Evolutionary conservation across 768 basidiomycete species (phyloP), one percentile per base, ranked within the genome.

Genomic region (Calocybe indica): DNA sequence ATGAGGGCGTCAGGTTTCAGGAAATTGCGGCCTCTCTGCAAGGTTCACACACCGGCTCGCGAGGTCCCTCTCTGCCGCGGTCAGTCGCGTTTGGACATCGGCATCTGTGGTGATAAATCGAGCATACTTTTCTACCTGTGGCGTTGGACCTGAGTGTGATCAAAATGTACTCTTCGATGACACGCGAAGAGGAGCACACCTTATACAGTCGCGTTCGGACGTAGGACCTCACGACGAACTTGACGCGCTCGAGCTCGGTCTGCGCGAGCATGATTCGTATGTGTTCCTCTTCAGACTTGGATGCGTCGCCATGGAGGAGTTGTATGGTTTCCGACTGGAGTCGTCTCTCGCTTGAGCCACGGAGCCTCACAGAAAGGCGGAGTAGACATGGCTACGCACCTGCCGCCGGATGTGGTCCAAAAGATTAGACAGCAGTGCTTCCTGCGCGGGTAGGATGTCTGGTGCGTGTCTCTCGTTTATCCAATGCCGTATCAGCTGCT

Each of bases 221-320:
- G 62, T 95, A 97, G 1, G 91, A 90, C 48, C 93, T 71, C 22
- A 96, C 81, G 47, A 95, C 79, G 59, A 92, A 97, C 65, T 92
- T 94, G 56, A 92, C 89, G 37, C 94, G 81, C 61, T 97, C 93
- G 55, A 95, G 80, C 65, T 97, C 93, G 0, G 91, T 94, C 66
- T 94, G 91, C 0, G 90, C 93, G 45, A 97, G 83, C 74, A 92
- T 85, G 32, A 95, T 88, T 54, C 91, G 75, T 51, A 93, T 88
- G 58, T 97, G 92, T 53, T 97, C 93, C 52, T 95, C 92, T 58
- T 95, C 92, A 1, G 86, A 90, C 2, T 89, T 85, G 34, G 81
- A 78, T 0, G 90, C 87, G 62, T 95, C 91, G 22, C 80, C 80
- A 4, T 88, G 77, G 30, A 96, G 67, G 41, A 78, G 69, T 59